phyloP scores from a whole-genome alignment of 768 basidiomycete species.

The Naganishia vaughanmartiniae region DNA sequence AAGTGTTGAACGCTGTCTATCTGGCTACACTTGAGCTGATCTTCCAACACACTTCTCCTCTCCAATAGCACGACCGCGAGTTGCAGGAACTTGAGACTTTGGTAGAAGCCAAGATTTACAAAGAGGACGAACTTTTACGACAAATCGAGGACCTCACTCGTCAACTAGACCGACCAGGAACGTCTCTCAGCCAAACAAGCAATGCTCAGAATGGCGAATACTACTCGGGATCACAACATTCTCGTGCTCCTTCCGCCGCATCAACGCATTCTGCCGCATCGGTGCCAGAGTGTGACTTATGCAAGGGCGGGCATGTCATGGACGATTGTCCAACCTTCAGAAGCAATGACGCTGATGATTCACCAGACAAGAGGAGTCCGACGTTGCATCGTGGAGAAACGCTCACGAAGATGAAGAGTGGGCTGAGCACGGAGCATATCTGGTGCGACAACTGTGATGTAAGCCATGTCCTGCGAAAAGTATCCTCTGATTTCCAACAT shows the following conservation, averaged over 20 bases:
- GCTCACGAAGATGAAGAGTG: constrained; percentile 7
- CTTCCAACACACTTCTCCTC: constrained; percentile 2
- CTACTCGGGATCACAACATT: not conserved
- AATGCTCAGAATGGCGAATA: not conserved
- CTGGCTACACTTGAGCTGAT: not conserved
- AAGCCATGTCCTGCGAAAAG: constrained; percentile 24
- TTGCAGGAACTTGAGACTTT: constrained; percentile 86
- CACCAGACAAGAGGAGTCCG: constrained; percentile 20
- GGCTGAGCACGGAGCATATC: constrained; percentile 24
- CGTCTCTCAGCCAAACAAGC: constrained; percentile 7
- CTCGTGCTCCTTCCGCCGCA: constrained; percentile 3
- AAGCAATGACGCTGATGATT: constrained; percentile 35
- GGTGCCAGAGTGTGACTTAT: constrained; percentile 41
- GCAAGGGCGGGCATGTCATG: constrained; percentile 47
- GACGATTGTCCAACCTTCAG: constrained; percentile 47
- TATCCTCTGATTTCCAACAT: not conserved
- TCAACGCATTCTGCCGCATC: constrained; percentile 26
- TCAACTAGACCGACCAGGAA: constrained; percentile 9
- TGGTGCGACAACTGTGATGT: constrained; percentile 52
- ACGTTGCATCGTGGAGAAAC: constrained; percentile 3
- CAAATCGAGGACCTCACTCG: constrained; percentile 39
- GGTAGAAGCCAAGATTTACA: constrained; percentile 82
- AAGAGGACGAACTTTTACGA: constrained; percentile 49
- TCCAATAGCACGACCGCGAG: constrained; percentile 79
- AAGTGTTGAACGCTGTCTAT: not conserved